Evolutionary conservation across 352 stramenopile species (phyloP).

Genomic region (Discostella stelligera): DNA sequence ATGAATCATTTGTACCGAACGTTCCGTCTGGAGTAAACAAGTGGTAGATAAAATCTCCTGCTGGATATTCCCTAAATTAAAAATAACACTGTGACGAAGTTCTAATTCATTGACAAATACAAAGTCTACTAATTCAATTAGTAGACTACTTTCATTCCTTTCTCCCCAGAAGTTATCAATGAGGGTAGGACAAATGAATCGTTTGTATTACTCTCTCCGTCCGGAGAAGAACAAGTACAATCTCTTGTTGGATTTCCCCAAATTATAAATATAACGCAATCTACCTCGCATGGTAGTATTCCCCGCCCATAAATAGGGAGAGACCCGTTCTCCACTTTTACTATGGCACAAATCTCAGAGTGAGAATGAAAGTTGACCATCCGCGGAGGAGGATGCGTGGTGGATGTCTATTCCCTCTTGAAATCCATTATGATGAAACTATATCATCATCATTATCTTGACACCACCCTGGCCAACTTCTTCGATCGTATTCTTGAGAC

Average conservation of each 20-base stretch:
- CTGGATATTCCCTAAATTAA: too few species aligned
- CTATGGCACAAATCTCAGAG: background rate
- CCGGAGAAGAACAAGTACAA: background rate
- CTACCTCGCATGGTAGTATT: background rate
- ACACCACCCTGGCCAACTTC: conserved; percentile 17
- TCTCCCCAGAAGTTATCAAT: background rate
- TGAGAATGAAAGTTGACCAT: too few species aligned
- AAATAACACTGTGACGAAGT: too few species aligned
- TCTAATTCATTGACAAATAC: background rate
- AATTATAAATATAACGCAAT: conserved; percentile 4
- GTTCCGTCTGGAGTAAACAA: too few species aligned
- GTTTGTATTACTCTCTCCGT: background rate
- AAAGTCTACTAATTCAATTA: conserved; percentile 52
- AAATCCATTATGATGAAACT: background rate
- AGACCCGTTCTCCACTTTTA: background rate
- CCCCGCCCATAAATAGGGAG: background rate
- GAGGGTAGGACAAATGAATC: background rate
- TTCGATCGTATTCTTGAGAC: conserved; percentile 6
- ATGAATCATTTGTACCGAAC: too few species aligned
- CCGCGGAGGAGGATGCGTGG: background rate
- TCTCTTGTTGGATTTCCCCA: conserved; percentile 3
- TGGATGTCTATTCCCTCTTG: background rate
- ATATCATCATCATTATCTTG: background rate
- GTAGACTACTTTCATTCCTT: conserved; percentile 22
- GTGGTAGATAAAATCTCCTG: too few species aligned